Evolutionary conservation across 2,329 filamentous ascomycete genomes (phyloP).

Genomic region (Lasiodiplodia sp.): DNA sequence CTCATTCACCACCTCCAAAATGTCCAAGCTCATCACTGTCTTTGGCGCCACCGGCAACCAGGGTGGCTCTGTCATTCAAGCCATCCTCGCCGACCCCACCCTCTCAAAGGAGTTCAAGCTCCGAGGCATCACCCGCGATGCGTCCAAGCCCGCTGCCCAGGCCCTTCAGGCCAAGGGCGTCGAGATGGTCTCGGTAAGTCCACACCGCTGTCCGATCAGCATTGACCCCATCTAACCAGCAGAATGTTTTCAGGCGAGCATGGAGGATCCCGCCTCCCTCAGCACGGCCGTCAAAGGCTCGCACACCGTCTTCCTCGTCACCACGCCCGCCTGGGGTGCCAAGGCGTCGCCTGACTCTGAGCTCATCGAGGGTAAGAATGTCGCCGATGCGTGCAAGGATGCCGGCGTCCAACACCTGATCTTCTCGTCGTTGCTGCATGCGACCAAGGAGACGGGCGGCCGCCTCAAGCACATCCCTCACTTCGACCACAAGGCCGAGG

Average conservation of each 20-base stretch:
- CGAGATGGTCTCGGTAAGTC: constrained; percentile 61
- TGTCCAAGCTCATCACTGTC: constrained; percentile 59
- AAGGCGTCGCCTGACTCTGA: constrained; percentile 37
- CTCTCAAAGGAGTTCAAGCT: constrained; percentile 46
- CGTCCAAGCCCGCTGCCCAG: constrained; percentile 53
- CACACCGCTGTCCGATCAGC: constrained; percentile 23
- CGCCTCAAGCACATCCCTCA: constrained; percentile 43
- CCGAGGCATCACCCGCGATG: constrained; percentile 64
- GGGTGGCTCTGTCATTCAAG: constrained; percentile 61
- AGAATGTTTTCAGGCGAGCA: constrained; percentile 50
- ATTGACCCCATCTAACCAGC: constrained; percentile 17
- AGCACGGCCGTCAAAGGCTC: constrained; percentile 36
- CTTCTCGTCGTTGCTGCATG: constrained; percentile 44
- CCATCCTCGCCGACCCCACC: constrained; percentile 39
- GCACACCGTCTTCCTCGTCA: constrained; percentile 41
- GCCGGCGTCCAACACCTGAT: constrained; percentile 49
- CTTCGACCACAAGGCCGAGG: constrained; percentile 48
- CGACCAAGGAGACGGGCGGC: constrained; percentile 38
- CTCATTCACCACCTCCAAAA: background rate
- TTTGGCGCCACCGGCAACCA: constrained; percentile 69
- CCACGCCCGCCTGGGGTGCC: constrained; percentile 30
- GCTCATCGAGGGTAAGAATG: constrained; percentile 42
- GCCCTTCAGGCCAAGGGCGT: constrained; percentile 56
- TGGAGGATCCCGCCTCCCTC: constrained; percentile 36
- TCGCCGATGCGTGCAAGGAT: constrained; percentile 41